Base-by-base conservation (phyloP, 2,329 filamentous ascomycete genomes). In the Ceratocystis alfenasii region DNA sequence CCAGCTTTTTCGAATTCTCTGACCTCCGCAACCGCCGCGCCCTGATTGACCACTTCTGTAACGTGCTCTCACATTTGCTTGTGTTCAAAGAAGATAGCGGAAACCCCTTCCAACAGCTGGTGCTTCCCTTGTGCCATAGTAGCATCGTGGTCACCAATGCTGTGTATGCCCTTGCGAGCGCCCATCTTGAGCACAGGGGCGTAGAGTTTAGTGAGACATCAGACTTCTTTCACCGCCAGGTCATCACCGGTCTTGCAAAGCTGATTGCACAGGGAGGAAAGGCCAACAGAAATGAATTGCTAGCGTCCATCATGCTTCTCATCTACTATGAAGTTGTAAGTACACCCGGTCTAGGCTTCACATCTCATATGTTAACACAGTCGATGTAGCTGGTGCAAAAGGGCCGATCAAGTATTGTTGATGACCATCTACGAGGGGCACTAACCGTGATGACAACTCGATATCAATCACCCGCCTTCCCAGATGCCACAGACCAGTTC, bases 121-220 rank as follows among this genome's bases (percentile, higher is more conserved):
- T 86, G 7, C 74, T 86, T n/a, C 84, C 84, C 1, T 75, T 87
- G 48, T 83, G 81, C 2, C 77, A 80, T 62, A 76, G 72, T 55
- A 83, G 81, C 70, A 76, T 77, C 0, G 80, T 83, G 0, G 80
- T 96, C 3, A 88, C 89, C 74, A 90, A 94, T 72, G 90, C 91
- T 8, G 87, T 96, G 68, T 91, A 89, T 67, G 90, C 91, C 0
- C 78, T 96, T 6, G 84, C 90, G 0, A 89, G 88, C 66, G 93
- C 91, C 67, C 94, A 96, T 73, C 78, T 95, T 67, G 88, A 93
- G 69, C 90, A 83, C 62, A 76, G 82, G 30, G 81, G 81, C 1
- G 75, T 83, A 5, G 74, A 79, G 30, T 80, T 79, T 25, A 72
- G 75, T 22, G 82, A 86, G 69, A 81, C 79, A 69, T 84, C 83